Evolutionary conservation across 129 eudicot species (phyloP).

Genomic region (Erigeron canadensis): DNA sequence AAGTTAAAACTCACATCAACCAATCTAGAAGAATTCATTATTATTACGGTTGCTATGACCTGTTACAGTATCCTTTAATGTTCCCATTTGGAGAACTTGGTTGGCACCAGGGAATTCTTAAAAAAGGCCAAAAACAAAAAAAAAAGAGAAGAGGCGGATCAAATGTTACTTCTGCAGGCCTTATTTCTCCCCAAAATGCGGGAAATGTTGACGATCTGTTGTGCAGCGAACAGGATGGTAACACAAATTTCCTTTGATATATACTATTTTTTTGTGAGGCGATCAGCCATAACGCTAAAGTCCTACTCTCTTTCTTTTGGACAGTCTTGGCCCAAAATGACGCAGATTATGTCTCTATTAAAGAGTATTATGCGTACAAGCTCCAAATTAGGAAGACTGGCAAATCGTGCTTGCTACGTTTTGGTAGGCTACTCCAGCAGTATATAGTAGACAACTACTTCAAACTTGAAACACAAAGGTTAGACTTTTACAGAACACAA

Average conservation of each 20-base stretch:
- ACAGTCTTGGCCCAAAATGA: background rate
- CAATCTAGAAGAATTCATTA: too few relatives aligned
- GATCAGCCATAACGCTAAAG: too few relatives aligned
- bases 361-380: constrained; percentile 10
- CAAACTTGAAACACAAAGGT: constrained; percentile 23
- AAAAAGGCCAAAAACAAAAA: too few relatives aligned
- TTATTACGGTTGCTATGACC: too few relatives aligned
- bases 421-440: constrained; percentile 19
- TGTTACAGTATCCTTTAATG: too few relatives aligned
- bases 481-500: too few relatives aligned
- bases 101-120: too few relatives aligned
- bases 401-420: background rate
- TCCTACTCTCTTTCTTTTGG: too few relatives aligned
- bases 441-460: constrained; percentile 27
- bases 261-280: too few relatives aligned
- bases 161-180: background rate
- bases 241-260: too few relatives aligned
- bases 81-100: too few relatives aligned
- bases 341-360: background rate
- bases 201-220: background rate
- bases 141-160: background rate
- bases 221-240: background rate
- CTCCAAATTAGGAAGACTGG: constrained; percentile 6
- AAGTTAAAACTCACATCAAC: background rate
- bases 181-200: background rate